phyloP scores from a whole-genome alignment of 305 asterid species.

The Coffea humblotiana region DNA sequence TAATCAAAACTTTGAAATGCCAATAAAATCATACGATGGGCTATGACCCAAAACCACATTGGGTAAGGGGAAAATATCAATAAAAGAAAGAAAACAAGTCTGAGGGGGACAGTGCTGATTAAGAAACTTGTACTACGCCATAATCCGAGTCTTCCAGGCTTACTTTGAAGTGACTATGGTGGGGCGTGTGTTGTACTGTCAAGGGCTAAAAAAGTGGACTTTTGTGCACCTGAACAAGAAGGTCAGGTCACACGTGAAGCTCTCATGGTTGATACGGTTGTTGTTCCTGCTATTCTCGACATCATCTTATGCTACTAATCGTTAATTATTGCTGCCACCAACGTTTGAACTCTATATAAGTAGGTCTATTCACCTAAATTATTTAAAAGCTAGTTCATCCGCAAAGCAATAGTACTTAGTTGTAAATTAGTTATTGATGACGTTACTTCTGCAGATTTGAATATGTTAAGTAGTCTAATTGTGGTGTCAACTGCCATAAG shows the following conservation, averaged over 20 bases:
- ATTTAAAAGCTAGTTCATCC: background rate
- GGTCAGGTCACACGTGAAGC: conserved; percentile 54
- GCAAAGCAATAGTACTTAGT: background rate
- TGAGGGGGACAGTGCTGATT: conserved; percentile 17
- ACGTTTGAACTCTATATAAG: background rate
- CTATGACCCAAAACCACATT: background rate
- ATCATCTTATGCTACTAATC: conserved; percentile 15
- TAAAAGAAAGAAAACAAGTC: background rate
- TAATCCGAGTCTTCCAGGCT: conserved; percentile 12
- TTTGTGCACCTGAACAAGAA: conserved; percentile 28
- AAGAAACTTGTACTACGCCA: conserved; percentile 12
- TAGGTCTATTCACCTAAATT: background rate
- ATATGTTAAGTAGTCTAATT: background rate
- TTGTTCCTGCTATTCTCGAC: conserved; percentile 40
- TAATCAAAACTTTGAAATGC: background rate
- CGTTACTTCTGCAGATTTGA: no score
- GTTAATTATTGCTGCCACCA: background rate
- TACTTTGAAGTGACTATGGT: conserved; percentile 10
- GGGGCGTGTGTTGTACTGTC: conserved; percentile 20
- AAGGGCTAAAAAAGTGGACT: conserved; percentile 2
- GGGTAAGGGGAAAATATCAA: no score
- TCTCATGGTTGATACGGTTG: conserved; percentile 37
- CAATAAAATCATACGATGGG: background rate
- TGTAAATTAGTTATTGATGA: background rate
- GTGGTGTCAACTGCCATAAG: conserved; percentile 9